Conservation (phyloP, 2,329 filamentous ascomycete genomes). For the Achaetomium macrosporum region DNA sequence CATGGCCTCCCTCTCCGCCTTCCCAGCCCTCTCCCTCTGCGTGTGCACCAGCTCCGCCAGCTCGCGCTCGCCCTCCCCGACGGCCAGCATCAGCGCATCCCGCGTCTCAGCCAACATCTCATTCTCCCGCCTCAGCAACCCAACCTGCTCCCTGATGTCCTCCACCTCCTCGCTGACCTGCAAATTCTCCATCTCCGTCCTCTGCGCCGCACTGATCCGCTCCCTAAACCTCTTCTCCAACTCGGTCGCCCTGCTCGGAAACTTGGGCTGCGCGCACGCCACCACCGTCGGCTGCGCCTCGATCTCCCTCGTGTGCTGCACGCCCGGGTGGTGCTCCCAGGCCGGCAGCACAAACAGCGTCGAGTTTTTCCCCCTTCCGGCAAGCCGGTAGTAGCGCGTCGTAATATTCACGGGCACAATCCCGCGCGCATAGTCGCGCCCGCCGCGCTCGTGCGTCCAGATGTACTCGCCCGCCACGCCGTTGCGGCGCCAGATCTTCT, state of each 20-base stretch:
- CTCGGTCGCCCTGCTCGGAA: conserved; percentile 31
- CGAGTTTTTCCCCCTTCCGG: conserved; percentile 34
- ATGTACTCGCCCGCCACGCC: conserved; percentile 37
- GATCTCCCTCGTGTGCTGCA: conserved; percentile 38
- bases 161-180: conserved; percentile 1
- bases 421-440: conserved; percentile 35
- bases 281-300: conserved; percentile 40
- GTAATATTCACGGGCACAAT: conserved; percentile 44
- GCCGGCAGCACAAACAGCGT: conserved; percentile 51
- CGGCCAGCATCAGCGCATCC: conserved; percentile 13
- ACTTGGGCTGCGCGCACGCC: conserved; percentile 24
- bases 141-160: background rate
- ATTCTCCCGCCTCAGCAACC: conserved; percentile 14
- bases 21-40: conserved; percentile 6
- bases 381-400: conserved; percentile 49
- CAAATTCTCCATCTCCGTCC: conserved; percentile 5
- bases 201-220: background rate
- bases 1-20: conserved; percentile 1
- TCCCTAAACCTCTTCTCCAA: conserved; percentile 27
- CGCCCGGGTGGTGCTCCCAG: conserved; percentile 40
- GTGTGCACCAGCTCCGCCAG: conserved; percentile 16
- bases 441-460: conserved; percentile 23
- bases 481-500: conserved; percentile 29
- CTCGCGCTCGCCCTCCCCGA: conserved; percentile 13
- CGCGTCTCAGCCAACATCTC: conserved; percentile 4